phyloP scores from a whole-genome alignment of 176 grass and related monocot species.

The Oryza nivara region DNA sequence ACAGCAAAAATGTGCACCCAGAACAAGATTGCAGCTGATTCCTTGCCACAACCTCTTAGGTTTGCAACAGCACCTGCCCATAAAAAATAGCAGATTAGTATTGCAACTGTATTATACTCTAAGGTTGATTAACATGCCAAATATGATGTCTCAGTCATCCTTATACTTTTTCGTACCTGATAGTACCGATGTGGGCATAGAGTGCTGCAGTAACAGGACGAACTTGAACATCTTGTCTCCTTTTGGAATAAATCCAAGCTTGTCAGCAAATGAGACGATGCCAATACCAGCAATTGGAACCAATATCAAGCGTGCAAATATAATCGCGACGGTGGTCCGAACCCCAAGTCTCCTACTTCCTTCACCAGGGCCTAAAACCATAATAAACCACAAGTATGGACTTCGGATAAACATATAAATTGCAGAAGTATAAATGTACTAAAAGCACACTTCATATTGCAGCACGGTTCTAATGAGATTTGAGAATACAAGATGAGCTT shows the following conservation, averaged over 20 bases:
- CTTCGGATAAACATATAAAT: neutral
- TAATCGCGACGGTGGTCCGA: slow-evolving; percentile 58
- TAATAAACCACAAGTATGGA: neutral
- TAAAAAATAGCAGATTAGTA: neutral
- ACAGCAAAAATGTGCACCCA: slow-evolving; percentile 74
- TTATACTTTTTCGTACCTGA: slow-evolving; percentile 46
- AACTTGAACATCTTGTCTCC: slow-evolving; percentile 76
- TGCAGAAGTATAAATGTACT: neutral
- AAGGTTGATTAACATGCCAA: neutral
- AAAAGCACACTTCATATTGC: neutral
- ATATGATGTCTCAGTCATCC: neutral
- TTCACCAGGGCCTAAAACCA: slow-evolving; percentile 59
- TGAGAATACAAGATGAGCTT: slow-evolving; percentile 7
- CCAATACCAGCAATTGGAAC: slow-evolving; percentile 60
- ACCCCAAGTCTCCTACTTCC: slow-evolving; percentile 64
- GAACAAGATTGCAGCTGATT: slow-evolving; percentile 62
- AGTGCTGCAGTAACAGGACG: slow-evolving; percentile 61
- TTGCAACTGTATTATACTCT: neutral
- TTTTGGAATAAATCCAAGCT: slow-evolving; percentile 52
- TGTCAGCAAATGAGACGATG: slow-evolving; percentile 59
- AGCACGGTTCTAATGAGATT: neutral
- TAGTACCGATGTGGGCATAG: slow-evolving; percentile 73
- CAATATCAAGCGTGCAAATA: slow-evolving; percentile 55
- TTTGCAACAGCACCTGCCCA: slow-evolving; percentile 59
- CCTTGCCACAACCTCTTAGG: slow-evolving; percentile 69